phyloP scores from a whole-genome alignment of 1,284 basidiomycete species.

The Thelephora terrestris region DNA sequence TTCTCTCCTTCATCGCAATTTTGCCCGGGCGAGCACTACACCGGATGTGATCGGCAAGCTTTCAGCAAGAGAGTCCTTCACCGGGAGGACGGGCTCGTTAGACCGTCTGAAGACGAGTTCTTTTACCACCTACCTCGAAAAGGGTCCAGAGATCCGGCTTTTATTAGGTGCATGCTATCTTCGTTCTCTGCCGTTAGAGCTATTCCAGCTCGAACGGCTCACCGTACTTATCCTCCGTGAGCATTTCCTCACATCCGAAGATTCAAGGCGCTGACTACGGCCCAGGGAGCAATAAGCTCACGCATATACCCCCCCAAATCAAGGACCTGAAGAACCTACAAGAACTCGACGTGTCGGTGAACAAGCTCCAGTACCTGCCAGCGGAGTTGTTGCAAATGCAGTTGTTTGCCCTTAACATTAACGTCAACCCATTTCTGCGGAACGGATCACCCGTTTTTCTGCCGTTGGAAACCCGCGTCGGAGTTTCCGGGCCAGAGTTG shows the following conservation, averaged over 20 bases:
- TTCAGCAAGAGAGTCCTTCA: not conserved
- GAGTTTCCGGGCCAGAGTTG: constrained; percentile 15
- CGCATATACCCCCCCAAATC: constrained; percentile 57
- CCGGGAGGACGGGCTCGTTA: not conserved
- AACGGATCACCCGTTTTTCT: not conserved
- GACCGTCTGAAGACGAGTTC: not conserved
- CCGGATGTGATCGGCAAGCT: not conserved
- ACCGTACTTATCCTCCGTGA: constrained; percentile 47
- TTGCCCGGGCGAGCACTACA: not conserved
- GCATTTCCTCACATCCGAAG: constrained; percentile 14
- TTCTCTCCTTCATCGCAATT: not conserved
- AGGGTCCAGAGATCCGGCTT: not conserved
- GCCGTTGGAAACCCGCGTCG: constrained; percentile 10
- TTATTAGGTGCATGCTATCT: constrained; percentile 4
- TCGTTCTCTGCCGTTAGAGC: constrained; percentile 33
- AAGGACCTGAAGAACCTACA: constrained; percentile 39
- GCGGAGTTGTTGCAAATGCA: constrained; percentile 51
- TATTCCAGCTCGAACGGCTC: constrained; percentile 41
- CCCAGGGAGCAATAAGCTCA: constrained; percentile 47
- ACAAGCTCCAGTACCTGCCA: constrained; percentile 51
- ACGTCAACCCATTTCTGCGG: constrained; percentile 47
- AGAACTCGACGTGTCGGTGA: constrained; percentile 53
- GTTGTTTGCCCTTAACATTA: constrained; percentile 34
- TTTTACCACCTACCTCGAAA: not conserved
- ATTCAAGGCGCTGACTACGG: not conserved